Conservation (phyloP, 306 rosid genomes). For the Begonia fuchsioides region DNA sequence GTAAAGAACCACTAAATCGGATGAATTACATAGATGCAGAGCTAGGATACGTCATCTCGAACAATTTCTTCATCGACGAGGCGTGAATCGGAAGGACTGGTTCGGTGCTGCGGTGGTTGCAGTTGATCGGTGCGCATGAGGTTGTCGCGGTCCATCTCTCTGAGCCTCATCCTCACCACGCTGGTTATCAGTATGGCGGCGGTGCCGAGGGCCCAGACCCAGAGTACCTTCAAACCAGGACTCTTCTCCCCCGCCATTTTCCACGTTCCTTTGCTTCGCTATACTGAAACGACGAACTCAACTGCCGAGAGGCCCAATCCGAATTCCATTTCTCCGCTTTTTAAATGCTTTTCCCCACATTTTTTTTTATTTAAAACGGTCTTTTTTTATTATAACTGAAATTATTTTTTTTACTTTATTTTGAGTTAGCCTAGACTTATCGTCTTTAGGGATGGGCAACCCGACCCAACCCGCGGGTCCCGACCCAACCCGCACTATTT, state of each 20-base stretch:
- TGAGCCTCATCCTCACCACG: conserved; percentile 38
- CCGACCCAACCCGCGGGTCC: too few species aligned
- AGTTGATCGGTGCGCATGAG: conserved; percentile 21
- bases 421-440: too few species aligned
- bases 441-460: too few species aligned
- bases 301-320: neutral
- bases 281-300: neutral
- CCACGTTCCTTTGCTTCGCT: neutral
- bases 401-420: too few species aligned
- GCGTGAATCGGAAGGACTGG: conserved; percentile 14
- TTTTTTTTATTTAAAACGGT: too few species aligned
- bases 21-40: conserved; percentile 5
- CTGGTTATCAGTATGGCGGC: conserved; percentile 64
- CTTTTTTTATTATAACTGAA: too few species aligned
- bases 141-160: conserved; percentile 29
- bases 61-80: conserved; percentile 13
- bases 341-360: too few species aligned
- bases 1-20: neutral
- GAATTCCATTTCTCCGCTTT: too few species aligned
- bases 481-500: too few species aligned
- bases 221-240: conserved; percentile 70
- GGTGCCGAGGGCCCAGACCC: conserved; percentile 88
- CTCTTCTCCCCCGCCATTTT: conserved; percentile 52
- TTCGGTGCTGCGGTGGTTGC: conserved; percentile 16
- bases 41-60: conserved; percentile 22